A percentile compares a stretch with the other conserved stretches of the same genome.
phyloP scores from a whole-genome alignment of 805 yeast species.

The Starmera quercuum region DNA sequence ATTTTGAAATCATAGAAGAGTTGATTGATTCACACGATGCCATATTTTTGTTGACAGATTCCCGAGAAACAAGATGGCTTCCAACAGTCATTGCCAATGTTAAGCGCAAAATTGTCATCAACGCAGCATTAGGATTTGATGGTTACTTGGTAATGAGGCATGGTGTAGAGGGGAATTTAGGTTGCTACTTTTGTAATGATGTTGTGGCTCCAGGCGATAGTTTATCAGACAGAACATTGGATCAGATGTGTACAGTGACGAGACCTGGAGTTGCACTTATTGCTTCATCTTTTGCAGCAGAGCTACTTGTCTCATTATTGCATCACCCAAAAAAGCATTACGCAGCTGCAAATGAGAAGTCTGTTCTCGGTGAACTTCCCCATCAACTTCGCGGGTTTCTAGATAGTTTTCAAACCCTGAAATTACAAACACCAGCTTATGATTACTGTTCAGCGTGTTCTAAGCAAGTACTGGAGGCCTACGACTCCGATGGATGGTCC shows the following conservation, averaged over 20 bases:
- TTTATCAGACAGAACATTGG: slow-evolving; percentile 78
- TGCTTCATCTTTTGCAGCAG: slow-evolving; percentile 85
- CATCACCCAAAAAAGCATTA: slow-evolving; percentile 53
- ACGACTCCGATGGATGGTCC: slow-evolving; percentile 59
- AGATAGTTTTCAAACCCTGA: slow-evolving; percentile 52
- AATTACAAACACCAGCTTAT: slow-evolving; percentile 66
- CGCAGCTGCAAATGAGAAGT: slow-evolving; percentile 18
- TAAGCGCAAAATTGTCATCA: slow-evolving; percentile 65
- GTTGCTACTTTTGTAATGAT: slow-evolving; percentile 95
- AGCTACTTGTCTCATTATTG: slow-evolving; percentile 62
- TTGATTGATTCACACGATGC: slow-evolving; percentile 67
- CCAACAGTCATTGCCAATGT: slow-evolving; percentile 79
- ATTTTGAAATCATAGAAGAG: slow-evolving; percentile 43
- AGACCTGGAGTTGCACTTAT: slow-evolving; percentile 91
- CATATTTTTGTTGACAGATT: slow-evolving; percentile 79
- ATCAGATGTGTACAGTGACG: slow-evolving; percentile 98
- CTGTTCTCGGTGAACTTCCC: slow-evolving; percentile 64
- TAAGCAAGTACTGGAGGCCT: slow-evolving; percentile 42
- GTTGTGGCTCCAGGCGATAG: slow-evolving; percentile 92
- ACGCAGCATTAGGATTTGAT: slow-evolving; percentile 94
- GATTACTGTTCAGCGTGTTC: slow-evolving; percentile 87
- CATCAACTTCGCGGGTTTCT: slow-evolving; percentile 91
- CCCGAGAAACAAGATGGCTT: slow-evolving; percentile 96
- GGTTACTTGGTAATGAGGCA: slow-evolving; percentile 92
- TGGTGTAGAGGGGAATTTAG: slow-evolving; percentile 48